Evolutionary conservation across 192 early-diverging fungal species (phyloP).

Genomic region (Phlyctochytrium bullatum): DNA sequence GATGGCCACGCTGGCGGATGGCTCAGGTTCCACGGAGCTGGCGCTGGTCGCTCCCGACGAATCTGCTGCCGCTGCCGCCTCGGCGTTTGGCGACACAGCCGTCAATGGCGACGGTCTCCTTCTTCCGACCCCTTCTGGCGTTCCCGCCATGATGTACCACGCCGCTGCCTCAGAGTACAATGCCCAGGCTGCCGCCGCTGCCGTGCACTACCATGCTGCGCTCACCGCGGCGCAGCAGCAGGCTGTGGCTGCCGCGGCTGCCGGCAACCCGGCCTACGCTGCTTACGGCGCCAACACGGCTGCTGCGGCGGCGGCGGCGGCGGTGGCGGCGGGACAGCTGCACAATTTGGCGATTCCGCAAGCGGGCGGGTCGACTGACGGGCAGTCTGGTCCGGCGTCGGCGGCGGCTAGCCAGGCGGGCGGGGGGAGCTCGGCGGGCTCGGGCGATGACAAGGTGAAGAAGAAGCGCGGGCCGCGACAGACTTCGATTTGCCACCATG

Average conservation of each 20-base stretch:
- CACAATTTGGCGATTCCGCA: no score
- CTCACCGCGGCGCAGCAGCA: not conserved
- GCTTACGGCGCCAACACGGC: no score
- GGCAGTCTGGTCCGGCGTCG: no score
- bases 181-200: not conserved
- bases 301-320: no score
- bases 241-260: no score
- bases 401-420: no score
- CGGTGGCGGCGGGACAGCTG: no score
- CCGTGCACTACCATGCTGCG: not conserved
- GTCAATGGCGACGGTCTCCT: not conserved
- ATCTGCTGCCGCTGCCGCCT: conserved; percentile 5
- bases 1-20: not conserved
- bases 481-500: conserved; percentile 28
- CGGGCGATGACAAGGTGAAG: not conserved
- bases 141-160: conserved; percentile 3
- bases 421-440: not conserved
- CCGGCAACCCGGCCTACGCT: no score
- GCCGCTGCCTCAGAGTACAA: not conserved
- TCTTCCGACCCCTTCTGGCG: not conserved
- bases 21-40: no score
- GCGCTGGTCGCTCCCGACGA: not conserved
- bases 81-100: not conserved
- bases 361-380: no score
- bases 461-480: conserved; percentile 1